A percentile compares a stretch with the other conserved stretches of the same genome.
These are phyloP conservation scores for Xylaria castorea DNA, from an alignment of 495 filamentous ascomycete species.

Conservation along the genomic window DNA sequence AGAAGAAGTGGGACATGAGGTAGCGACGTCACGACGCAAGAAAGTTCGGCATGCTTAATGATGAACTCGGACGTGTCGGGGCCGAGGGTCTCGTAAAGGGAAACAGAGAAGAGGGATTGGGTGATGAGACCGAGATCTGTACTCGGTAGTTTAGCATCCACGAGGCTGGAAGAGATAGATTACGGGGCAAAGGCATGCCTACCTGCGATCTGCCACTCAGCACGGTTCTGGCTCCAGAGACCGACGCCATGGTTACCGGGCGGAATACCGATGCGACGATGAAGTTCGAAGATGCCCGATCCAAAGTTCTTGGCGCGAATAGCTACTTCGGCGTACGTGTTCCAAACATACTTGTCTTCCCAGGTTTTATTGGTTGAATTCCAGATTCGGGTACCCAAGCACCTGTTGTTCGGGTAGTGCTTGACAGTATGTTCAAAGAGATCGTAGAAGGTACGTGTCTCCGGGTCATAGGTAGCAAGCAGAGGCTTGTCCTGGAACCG, in stretches of 20 bases:
- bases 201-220: slow-evolving; percentile 97
- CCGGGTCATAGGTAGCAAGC: slow-evolving; percentile 75
- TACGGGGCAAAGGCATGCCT: slow-evolving; percentile 17
- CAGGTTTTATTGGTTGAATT: slow-evolving; percentile 76
- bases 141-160: slow-evolving; percentile 25
- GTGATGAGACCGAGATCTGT: slow-evolving; percentile 88
- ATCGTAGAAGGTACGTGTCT: slow-evolving; percentile 76
- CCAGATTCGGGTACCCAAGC: slow-evolving; percentile 83
- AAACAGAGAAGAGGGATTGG: slow-evolving; percentile 88
- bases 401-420: slow-evolving; percentile 64
- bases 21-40: slow-evolving; percentile 78
- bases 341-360: slow-evolving; percentile 79
- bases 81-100: slow-evolving; percentile 95
- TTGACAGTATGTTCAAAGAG: slow-evolving; percentile 74
- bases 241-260: slow-evolving; percentile 82
- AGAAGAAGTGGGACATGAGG: slow-evolving; percentile 86
- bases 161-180: neutral
- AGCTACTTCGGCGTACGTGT: slow-evolving; percentile 81
- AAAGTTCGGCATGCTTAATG: slow-evolving; percentile 83
- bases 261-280: slow-evolving; percentile 70
- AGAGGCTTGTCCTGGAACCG: slow-evolving; percentile 71
- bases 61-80: slow-evolving; percentile 92
- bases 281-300: slow-evolving; percentile 82
- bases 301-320: slow-evolving; percentile 83
- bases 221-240: slow-evolving; percentile 93